Conservation (phyloP, 345 rosid species). For the Orychophragmus violaceus region DNA sequence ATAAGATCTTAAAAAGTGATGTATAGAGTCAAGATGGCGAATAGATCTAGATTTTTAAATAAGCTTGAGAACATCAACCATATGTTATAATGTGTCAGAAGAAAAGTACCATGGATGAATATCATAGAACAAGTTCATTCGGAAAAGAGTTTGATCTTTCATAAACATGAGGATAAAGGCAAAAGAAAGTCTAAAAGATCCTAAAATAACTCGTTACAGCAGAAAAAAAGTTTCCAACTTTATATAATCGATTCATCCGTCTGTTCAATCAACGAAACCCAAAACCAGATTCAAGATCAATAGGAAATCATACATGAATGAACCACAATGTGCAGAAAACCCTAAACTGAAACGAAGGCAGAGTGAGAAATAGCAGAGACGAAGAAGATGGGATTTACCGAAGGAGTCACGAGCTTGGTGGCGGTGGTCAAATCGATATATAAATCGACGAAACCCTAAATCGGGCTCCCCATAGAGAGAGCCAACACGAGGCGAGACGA, state of each 20-base stretch:
- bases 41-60: not conserved
- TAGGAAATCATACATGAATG: not conserved
- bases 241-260: too few species aligned
- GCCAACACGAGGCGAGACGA: conserved; percentile 24
- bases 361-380: not conserved
- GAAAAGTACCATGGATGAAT: not conserved
- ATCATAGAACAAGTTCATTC: not conserved
- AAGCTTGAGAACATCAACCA: not conserved
- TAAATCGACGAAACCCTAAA: conserved; percentile 18
- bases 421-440: not conserved
- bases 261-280: too few species aligned
- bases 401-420: not conserved
- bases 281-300: too few species aligned
- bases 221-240: not conserved
- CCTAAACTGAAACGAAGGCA: too few species aligned
- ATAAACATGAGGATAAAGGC: not conserved
- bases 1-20: not conserved
- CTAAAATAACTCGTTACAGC: not conserved
- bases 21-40: not conserved
- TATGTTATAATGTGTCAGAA: not conserved
- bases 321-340: not conserved
- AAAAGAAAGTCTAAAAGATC: not conserved
- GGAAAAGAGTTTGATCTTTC: not conserved
- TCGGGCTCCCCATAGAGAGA: conserved; percentile 18
- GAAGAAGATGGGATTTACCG: conserved; percentile 10